Conservation (phyloP, 1,284 basidiomycete species). For the Dichomitus squalens region DNA sequence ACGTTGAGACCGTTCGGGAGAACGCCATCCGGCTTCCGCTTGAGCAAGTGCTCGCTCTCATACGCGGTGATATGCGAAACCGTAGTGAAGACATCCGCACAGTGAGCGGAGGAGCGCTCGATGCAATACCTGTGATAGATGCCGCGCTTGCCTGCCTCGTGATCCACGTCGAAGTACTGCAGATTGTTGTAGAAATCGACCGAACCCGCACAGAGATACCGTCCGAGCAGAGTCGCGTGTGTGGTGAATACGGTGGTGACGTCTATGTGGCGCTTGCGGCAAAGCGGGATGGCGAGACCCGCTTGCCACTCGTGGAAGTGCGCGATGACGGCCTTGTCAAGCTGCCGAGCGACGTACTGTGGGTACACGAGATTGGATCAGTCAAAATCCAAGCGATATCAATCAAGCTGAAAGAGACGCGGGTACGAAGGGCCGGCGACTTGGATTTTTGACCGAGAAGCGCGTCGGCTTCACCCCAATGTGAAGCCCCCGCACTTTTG, state of each 20-base stretch:
- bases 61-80: constrained; percentile 98
- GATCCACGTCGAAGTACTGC: constrained; percentile 99
- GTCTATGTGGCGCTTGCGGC: constrained; percentile 95
- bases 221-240: constrained; percentile 96
- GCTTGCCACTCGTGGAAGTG: constrained; percentile 99
- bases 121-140: constrained; percentile 95
- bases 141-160: constrained; percentile 97
- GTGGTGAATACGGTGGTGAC: constrained; percentile 98
- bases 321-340: constrained; percentile 86
- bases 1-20: constrained; percentile 98
- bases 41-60: constrained; percentile 94
- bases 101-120: constrained; percentile 92
- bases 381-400: constrained; percentile 3
- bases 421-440: neutral
- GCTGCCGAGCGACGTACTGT: constrained; percentile 81
- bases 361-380: neutral
- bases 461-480: too few species aligned
- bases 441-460: neutral
- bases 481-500: neutral
- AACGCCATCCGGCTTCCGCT: constrained; percentile 98
- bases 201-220: constrained; percentile 95
- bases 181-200: constrained; percentile 99
- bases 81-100: constrained; percentile 97
- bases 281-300: constrained; percentile 94
- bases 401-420: constrained; percentile 1